A percentile compares a stretch with the other conserved stretches of the same genome.
These are phyloP conservation scores for Leccinum pellstonianum DNA, from an alignment of 768 basidiomycete genomes.

Conservation along the genomic window DNA sequence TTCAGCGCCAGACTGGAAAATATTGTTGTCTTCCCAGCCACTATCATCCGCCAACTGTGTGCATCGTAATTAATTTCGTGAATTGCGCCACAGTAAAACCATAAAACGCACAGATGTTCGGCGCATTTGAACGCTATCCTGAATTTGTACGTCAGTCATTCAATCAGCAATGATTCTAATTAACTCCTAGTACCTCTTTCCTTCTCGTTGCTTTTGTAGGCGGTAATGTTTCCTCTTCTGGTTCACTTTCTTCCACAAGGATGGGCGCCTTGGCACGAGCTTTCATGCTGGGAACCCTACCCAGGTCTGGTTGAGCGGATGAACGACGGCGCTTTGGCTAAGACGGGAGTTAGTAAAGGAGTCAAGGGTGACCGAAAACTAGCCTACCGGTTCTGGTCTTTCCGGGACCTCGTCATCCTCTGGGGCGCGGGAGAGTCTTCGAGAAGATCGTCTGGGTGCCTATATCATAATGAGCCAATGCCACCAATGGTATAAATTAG, in stretches of 20 bases:
- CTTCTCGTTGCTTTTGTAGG: slow-evolving; percentile 58
- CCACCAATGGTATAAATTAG: slow-evolving; percentile 7
- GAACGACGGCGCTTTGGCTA: slow-evolving; percentile 81
- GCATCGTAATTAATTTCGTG: slow-evolving; percentile 5
- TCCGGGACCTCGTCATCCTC: slow-evolving; percentile 41
- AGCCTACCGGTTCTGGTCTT: slow-evolving; percentile 57
- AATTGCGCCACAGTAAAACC: slow-evolving; percentile 13
- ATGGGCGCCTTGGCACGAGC: slow-evolving; percentile 40
- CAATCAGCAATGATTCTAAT: neutral
- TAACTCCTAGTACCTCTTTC: slow-evolving; percentile 48
- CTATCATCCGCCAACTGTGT: slow-evolving; percentile 56
- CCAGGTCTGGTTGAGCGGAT: slow-evolving; percentile 71
- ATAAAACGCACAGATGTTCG: slow-evolving; percentile 50
- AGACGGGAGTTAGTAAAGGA: slow-evolving; percentile 12
- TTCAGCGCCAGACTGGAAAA: slow-evolving; percentile 88
- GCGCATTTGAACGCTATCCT: slow-evolving; percentile 51
- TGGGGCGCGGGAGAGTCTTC: slow-evolving; percentile 62
- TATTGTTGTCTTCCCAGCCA: slow-evolving; percentile 89
- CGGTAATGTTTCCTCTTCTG: slow-evolving; percentile 60
- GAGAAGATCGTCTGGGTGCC: slow-evolving; percentile 53
- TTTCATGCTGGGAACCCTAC: slow-evolving; percentile 43
- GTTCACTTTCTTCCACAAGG: slow-evolving; percentile 73
- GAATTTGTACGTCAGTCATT: slow-evolving; percentile 32
- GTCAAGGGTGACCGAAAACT: slow-evolving; percentile 1
- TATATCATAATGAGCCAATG: slow-evolving; percentile 10